Evolutionary conservation across 305 asterid genomes (phyloP).

Genomic region (Fraxinus baroniana): DNA sequence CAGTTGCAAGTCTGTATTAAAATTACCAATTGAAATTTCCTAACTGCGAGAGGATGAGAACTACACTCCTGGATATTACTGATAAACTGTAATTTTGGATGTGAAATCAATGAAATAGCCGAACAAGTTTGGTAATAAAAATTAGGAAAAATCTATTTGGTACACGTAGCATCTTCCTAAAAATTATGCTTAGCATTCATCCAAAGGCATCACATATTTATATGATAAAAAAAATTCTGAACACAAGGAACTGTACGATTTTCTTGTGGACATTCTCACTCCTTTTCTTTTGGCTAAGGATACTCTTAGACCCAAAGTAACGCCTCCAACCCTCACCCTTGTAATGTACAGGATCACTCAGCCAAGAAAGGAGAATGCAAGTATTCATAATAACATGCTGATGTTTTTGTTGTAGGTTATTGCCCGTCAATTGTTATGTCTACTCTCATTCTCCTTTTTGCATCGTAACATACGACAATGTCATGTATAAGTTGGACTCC

Average conservation of each 20-base stretch:
- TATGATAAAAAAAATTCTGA: not conserved
- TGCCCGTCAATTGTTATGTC: not conserved
- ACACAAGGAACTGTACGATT: not conserved
- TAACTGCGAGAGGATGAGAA: not conserved
- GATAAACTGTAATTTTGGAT: not conserved
- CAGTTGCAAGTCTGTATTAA: not conserved
- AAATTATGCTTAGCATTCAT: not conserved
- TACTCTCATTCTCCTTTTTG: not conserved
- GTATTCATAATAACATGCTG: not conserved
- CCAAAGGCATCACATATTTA: not conserved
- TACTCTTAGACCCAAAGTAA: not conserved
- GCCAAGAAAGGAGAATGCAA: not conserved
- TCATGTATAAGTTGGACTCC: not conserved
- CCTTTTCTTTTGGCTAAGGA: too few species aligned
- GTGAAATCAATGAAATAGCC: not conserved
- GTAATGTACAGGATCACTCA: not conserved
- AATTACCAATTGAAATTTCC: not conserved
- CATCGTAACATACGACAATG: not conserved
- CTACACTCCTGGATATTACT: not conserved
- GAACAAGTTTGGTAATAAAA: not conserved
- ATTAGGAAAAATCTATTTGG: too few species aligned
- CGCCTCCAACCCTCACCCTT: not conserved
- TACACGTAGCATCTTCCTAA: too few species aligned
- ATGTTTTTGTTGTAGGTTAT: not conserved
- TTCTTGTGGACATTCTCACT: not conserved